Evolutionary conservation across 2,329 filamentous ascomycete genomes (phyloP), one percentile per base, ranked within the genome.

Genomic region (Paracorniculantispora psalliotae): DNA sequence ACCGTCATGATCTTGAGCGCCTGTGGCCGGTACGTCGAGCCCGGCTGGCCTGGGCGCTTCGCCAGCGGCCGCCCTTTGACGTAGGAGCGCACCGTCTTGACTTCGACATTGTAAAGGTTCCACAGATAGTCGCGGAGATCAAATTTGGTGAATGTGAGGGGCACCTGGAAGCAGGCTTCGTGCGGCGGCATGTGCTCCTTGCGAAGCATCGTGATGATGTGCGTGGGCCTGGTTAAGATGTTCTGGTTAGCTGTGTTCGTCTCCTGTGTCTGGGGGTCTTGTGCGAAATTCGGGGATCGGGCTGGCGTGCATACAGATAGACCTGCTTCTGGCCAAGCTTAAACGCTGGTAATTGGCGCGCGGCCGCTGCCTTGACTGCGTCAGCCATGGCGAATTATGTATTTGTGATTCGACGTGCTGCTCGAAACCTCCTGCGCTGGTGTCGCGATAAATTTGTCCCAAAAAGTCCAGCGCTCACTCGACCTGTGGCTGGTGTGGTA

Each of bases 101-200:
- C 84, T 63, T 87, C 82, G 62, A 97, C 87, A 61, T 83, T 81
- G 80, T 99, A 99, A 46, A 84, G 83, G 73, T 96, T 87, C 78
- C 85, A 90, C 62, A 99, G 87, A 79, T 97, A 99, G 78, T 97
- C 92, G 73, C 92, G 90, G 44, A 99, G 78, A 73, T 99, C 94
- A 74, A 97, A 88, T 78, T 99, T 99, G 81, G 91, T 96, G 81
- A 97, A 92, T 67, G 84, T 86, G 67, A 97, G 82, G 12, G 94
- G 94, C 33, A 97, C 93, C 68, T 88, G 82, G 84, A 99, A 99
- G 67, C 87, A 88, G 63, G 93, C 94, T 72, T 90, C 91, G 72
- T 86, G 88, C 21, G 92, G 86, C 8, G 90, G 87, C 57, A 90
- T 83, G 65, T 83, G 80, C 30, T 85, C 84, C 60, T 86, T 88